These are phyloP conservation scores for Podaxis carcinomalis DNA, from an alignment of 768 basidiomycete species.

Conservation along the genomic window DNA sequence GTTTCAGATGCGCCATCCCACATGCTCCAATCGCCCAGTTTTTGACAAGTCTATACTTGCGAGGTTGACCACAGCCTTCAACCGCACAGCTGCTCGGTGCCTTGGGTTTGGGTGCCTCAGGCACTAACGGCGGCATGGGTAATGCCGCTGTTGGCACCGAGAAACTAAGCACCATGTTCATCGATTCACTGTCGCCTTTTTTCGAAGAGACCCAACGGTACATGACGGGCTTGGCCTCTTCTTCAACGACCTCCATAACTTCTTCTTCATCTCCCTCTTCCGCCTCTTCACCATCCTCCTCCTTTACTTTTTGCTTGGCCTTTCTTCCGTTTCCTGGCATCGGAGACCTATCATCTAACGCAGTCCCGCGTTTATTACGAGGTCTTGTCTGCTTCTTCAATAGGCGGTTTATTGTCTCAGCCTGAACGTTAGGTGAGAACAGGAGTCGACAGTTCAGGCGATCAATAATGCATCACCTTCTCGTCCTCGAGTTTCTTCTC, in stretches of 20 bases:
- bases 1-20: slow-evolving; percentile 60
- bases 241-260: slow-evolving; percentile 25
- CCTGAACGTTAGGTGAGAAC: slow-evolving; percentile 32
- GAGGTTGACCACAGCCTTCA: slow-evolving; percentile 45
- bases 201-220: slow-evolving; percentile 72
- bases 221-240: slow-evolving; percentile 43
- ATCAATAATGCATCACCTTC: slow-evolving; percentile 44
- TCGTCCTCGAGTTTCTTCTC: slow-evolving; percentile 86
- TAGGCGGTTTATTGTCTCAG: slow-evolving; percentile 85
- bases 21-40: slow-evolving; percentile 65
- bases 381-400: slow-evolving; percentile 81
- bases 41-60: slow-evolving; percentile 65
- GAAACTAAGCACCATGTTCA: slow-evolving; percentile 11
- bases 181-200: slow-evolving; percentile 14
- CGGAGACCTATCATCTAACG: slow-evolving; percentile 41
- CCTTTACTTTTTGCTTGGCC: slow-evolving; percentile 36
- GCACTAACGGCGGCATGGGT: slow-evolving; percentile 1
- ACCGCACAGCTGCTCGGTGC: slow-evolving; percentile 45
- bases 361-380: slow-evolving; percentile 54
- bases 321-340: slow-evolving; percentile 26
- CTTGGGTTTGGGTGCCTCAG: slow-evolving; percentile 12
- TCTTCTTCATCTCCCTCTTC: slow-evolving; percentile 32
- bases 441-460: not conserved
- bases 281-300: slow-evolving; percentile 32
- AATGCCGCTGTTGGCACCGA: slow-evolving; percentile 12